A percentile compares a stretch with the other conserved stretches of the same genome.
phyloP scores from a whole-genome alignment of 2,329 filamentous ascomycete genomes.

The Aureobasidium sp. region DNA sequence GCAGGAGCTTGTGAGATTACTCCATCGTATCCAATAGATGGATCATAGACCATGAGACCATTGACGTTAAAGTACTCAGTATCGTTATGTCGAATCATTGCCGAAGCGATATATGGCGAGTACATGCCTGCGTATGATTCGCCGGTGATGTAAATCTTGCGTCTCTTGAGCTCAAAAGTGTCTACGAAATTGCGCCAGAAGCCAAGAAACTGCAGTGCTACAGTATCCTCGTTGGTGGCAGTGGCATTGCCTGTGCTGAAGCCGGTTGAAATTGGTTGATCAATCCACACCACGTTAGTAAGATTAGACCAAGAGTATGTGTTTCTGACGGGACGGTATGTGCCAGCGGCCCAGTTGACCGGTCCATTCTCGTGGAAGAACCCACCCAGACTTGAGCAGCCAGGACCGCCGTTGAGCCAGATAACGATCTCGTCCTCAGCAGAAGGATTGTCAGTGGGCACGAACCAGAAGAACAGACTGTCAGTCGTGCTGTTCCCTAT shows the following conservation, averaged over 20 bases:
- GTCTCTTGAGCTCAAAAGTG: conserved; percentile 42
- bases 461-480: conserved; percentile 45
- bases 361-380: conserved; percentile 40
- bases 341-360: conserved; percentile 39
- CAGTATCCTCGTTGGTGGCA: conserved; percentile 35
- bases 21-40: conserved; percentile 36
- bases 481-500: conserved; percentile 23
- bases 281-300: conserved; percentile 67
- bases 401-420: conserved; percentile 34
- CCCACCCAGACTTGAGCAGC: conserved; percentile 37
- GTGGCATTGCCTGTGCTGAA: conserved; percentile 24
- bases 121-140: conserved; percentile 59
- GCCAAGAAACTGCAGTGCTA: conserved; percentile 35
- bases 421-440: conserved; percentile 37
- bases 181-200: conserved; percentile 47
- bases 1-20: conserved; percentile 11
- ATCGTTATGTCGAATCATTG: conserved; percentile 44
- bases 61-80: conserved; percentile 28
- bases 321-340: conserved; percentile 35
- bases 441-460: conserved; percentile 39
- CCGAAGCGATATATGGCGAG: conserved; percentile 51
- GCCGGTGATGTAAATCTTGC: conserved; percentile 46
- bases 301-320: conserved; percentile 51
- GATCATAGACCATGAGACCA: conserved; percentile 29
- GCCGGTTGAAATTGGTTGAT: conserved; percentile 27